These are phyloP conservation scores for Verticillium alfalfae DNA, from an alignment of 2,329 filamentous ascomycete genomes.

Conservation along the genomic window DNA sequence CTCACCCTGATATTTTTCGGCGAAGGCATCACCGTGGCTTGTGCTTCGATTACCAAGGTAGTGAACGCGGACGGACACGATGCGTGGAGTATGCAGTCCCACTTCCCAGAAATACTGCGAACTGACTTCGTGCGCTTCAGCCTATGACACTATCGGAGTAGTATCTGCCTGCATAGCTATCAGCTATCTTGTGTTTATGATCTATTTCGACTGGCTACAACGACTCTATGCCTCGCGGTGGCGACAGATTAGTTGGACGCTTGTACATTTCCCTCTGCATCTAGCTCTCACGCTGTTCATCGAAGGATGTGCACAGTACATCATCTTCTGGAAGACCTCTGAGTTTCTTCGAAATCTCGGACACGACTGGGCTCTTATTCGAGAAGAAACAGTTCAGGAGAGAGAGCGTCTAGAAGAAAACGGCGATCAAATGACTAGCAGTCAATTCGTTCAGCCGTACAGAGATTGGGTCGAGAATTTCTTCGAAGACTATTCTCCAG, in stretches of 20 bases:
- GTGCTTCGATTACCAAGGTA: background rate
- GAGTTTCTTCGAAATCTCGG: background rate
- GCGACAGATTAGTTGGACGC: slow-evolving; percentile 53
- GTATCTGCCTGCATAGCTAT: slow-evolving; percentile 30
- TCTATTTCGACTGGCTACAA: slow-evolving; percentile 59
- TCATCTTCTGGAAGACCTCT: slow-evolving; percentile 32
- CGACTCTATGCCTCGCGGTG: slow-evolving; percentile 51
- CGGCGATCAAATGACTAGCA: slow-evolving; percentile 12
- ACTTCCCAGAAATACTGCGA: background rate
- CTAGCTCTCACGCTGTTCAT: slow-evolving; percentile 58
- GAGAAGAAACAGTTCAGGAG: background rate
- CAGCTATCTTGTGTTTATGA: slow-evolving; percentile 38
- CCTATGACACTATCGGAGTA: slow-evolving; percentile 30
- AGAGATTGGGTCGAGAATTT: background rate
- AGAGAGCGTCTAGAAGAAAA: background rate
- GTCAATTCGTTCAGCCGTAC: background rate
- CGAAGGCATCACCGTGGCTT: slow-evolving; percentile 54
- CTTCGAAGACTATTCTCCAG: slow-evolving; percentile 19
- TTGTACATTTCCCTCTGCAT: slow-evolving; percentile 59
- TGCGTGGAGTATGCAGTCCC: slow-evolving; percentile 27
- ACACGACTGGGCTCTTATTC: background rate
- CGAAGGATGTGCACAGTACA: slow-evolving; percentile 55
- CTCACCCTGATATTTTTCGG: slow-evolving; percentile 63
- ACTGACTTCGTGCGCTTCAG: slow-evolving; percentile 15
- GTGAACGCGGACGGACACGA: slow-evolving; percentile 16